Evolutionary conservation across 306 rosid species (phyloP), one percentile per base, ranked within the genome.

Genomic region (Casuarina glauca): DNA sequence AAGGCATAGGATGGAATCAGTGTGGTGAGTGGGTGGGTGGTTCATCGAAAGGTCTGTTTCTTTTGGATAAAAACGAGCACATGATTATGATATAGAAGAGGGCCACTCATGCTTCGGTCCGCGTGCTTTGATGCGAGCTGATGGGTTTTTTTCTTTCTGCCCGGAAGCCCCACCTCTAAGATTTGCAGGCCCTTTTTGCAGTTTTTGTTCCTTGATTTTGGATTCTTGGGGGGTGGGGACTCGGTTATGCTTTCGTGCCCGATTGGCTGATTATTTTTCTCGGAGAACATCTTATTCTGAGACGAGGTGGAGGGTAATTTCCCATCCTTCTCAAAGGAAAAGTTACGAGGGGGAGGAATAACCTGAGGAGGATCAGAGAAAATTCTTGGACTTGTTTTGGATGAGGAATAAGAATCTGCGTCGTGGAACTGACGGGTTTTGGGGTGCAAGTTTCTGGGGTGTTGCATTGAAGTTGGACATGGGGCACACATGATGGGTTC

Each of bases 11-110:
- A 69, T 79, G 76, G 78, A 54, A 57, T 71, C 83, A 66, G 89
- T 61, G 76, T 78, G 78, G 85, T 74, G 84, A 84, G 89, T 83
- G 77, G 73, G 81, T 85, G 51, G 49, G 50, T 32, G 71, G 71
- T 88, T 85, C 90, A 87, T 87, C 79, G 91, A 91, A 93, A 89
- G 97, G 96, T 93, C 92, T 79, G 85, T 86, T 90, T 91, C 96
- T 85, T 90, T 89, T 81, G 62, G 76, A 67, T 77, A 82, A 86
- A 78, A 79, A 86, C 83, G 86, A 81, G 89, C 74, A 83, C 76
- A 80, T 78, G 74, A 87, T 84, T 85, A 66, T 78, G 77, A 67
- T 77, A 78, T 66, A 68, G 36, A 53, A 20, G 26, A n/a, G 52
- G 45, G 69, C 66, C 82, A 85, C 82, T 81, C 82, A 38, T 84